Conservation (phyloP, 148 eudicot genomes). For the Gaultheria prostrata region DNA sequence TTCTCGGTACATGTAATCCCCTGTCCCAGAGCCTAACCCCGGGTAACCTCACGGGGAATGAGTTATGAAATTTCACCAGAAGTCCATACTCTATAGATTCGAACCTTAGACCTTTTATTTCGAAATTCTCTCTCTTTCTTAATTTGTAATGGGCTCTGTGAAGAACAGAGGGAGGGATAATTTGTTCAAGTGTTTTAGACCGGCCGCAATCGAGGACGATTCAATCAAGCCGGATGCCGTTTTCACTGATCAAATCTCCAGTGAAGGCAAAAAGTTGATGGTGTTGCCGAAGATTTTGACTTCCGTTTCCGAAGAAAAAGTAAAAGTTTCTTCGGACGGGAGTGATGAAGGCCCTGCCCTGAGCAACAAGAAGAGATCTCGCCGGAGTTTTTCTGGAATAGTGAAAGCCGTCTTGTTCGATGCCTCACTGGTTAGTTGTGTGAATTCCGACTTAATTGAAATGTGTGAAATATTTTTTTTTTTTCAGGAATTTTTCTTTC, state of each 20-base stretch:
- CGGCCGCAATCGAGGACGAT: background rate
- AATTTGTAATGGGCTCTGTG: background rate
- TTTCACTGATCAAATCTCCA: background rate
- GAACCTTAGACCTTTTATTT: no score
- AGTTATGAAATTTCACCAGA: no score
- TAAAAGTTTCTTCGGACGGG: no score
- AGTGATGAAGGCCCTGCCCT: background rate
- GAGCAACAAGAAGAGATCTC: background rate
- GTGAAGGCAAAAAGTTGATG: background rate
- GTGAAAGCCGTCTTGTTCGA: constrained; percentile 22
- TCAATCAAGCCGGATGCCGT: background rate
- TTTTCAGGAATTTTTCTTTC: no score
- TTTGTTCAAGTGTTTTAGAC: background rate
- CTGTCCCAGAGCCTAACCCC: no score
- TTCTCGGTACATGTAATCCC: no score
- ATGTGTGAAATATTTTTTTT: background rate
- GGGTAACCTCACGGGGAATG: no score
- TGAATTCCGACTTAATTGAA: background rate
- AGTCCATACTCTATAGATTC: no score
- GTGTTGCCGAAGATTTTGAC: constrained; percentile 2
- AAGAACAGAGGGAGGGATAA: background rate
- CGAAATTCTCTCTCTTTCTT: background rate
- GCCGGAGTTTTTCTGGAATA: constrained; percentile 2
- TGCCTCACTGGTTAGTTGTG: constrained; percentile 16
- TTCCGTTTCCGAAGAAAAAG: background rate